These are phyloP conservation scores for Tuber melanosporum DNA, from an alignment of 495 filamentous ascomycete species.

Conservation along the genomic window DNA sequence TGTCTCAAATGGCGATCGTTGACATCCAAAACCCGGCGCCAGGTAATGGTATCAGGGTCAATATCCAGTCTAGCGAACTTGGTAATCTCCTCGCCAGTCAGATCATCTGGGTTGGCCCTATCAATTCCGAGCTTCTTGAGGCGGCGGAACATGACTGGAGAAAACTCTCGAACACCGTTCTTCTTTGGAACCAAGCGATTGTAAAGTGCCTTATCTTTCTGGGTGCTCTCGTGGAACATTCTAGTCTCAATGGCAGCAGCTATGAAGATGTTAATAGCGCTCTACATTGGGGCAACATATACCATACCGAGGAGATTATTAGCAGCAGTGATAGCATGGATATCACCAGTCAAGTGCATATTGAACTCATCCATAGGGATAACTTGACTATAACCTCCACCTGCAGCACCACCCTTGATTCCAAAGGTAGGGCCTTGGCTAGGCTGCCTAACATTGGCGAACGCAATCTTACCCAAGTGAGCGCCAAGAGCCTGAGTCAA, in stretches of 20 bases:
- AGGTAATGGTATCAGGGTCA: conserved; percentile 93
- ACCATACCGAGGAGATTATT: conserved; percentile 74
- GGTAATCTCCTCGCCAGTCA: conserved; percentile 80
- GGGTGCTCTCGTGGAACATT: conserved; percentile 94
- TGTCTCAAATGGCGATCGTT: conserved; percentile 90
- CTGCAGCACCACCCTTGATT: conserved; percentile 96
- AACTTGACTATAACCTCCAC: conserved; percentile 95
- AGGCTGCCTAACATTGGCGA: conserved; percentile 95
- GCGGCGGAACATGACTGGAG: conserved; percentile 82
- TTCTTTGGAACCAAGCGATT: conserved; percentile 80
- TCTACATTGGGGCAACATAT: background rate
- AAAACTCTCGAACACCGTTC: conserved; percentile 81
- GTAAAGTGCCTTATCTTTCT: conserved; percentile 86
- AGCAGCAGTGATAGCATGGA: conserved; percentile 92
- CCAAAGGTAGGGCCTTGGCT: conserved; percentile 97
- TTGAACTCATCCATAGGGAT: conserved; percentile 99
- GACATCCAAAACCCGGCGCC: conserved; percentile 91
- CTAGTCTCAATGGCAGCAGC: conserved; percentile 95
- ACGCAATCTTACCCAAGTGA: conserved; percentile 76
- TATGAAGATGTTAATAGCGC: conserved; percentile 7
- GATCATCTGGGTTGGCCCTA: conserved; percentile 84
- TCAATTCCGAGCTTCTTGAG: conserved; percentile 91
- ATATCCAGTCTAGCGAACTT: conserved; percentile 91
- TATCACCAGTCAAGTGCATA: conserved; percentile 92
- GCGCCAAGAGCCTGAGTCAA: conserved; percentile 89